Conservation (phyloP, 2,329 filamentous ascomycete species). For the Arachnopeziza araneosa region DNA sequence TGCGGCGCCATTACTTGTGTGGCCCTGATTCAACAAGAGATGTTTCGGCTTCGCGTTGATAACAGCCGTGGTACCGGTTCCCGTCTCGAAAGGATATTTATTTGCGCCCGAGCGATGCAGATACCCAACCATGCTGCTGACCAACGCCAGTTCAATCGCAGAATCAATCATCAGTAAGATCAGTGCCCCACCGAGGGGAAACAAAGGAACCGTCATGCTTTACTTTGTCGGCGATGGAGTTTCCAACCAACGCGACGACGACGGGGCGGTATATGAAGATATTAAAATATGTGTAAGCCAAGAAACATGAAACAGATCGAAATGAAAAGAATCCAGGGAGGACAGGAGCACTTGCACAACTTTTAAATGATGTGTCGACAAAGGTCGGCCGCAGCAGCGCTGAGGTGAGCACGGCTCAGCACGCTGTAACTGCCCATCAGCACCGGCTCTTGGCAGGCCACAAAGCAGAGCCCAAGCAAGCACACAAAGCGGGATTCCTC, state of each 20-base stretch:
- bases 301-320: not conserved
- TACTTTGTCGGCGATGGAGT: not conserved
- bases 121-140: slow-evolving; percentile 36
- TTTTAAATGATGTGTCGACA: not conserved
- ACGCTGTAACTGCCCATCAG: not conserved
- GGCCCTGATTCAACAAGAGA: slow-evolving; percentile 12
- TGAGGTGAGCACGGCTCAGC: not conserved
- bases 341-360: not conserved
- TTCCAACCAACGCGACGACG: not conserved
- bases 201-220: not conserved
- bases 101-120: slow-evolving; percentile 29
- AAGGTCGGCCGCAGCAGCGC: not conserved
- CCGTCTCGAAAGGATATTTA: slow-evolving; percentile 11
- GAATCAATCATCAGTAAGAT: slow-evolving; percentile 34
- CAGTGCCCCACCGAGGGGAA: slow-evolving; percentile 24
- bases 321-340: too few relatives aligned
- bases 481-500: not conserved
- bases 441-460: not conserved
- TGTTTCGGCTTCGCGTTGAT: slow-evolving; percentile 13
- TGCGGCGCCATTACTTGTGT: slow-evolving; percentile 16
- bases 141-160: slow-evolving; percentile 35
- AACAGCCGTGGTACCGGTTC: not conserved
- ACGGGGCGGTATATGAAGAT: not conserved
- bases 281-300: not conserved
- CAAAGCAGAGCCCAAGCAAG: not conserved